Conservation (phyloP, 78 protist genomes). For the Isochrysis galbana region DNA sequence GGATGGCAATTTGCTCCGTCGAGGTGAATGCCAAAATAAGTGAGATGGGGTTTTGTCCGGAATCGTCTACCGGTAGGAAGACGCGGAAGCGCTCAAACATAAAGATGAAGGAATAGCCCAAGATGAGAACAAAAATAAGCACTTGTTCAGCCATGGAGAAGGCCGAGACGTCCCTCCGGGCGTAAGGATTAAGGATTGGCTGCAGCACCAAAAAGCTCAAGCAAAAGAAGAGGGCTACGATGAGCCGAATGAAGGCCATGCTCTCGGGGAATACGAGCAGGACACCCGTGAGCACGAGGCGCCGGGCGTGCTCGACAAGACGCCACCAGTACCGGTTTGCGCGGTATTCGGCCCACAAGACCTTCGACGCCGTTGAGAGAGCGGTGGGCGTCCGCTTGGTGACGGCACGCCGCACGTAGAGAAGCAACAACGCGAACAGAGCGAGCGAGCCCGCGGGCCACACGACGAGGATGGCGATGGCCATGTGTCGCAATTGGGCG, state of each 20-base stretch:
- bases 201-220: not conserved
- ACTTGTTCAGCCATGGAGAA: not conserved
- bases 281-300: not conserved
- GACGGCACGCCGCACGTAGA: not conserved
- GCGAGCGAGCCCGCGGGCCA: not conserved
- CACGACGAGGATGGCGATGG: not conserved
- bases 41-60: too few species aligned
- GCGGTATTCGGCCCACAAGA: not conserved
- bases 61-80: not conserved
- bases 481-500: not conserved
- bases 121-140: not conserved
- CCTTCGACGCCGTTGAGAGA: not conserved
- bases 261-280: not conserved
- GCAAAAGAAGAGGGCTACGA: not conserved
- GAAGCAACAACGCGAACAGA: not conserved
- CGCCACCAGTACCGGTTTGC: not conserved
- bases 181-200: not conserved
- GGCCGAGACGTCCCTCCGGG: not conserved
- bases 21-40: not conserved
- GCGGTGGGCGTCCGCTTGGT: not conserved
- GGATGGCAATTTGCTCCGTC: not conserved
- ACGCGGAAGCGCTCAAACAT: not conserved
- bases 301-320: not conserved
- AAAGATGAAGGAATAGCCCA: not conserved
- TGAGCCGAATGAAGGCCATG: not conserved